phyloP scores from a whole-genome alignment of 2,329 filamentous ascomycete species.

The Taxawa tesnikishii region DNA sequence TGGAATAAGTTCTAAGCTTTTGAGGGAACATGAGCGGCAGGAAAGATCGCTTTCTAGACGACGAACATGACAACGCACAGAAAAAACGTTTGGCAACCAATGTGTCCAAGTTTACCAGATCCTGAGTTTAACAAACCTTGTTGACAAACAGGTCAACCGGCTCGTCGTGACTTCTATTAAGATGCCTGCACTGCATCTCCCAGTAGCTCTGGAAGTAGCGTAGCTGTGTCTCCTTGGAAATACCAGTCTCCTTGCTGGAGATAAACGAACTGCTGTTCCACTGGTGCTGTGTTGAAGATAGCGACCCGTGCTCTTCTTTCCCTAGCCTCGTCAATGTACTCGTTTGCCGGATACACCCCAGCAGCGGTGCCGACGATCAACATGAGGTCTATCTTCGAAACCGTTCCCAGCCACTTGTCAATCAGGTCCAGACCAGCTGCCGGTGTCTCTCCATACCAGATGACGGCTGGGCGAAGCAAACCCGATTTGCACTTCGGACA shows the following conservation, averaged over 20 bases:
- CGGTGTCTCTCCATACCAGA: constrained; percentile 1
- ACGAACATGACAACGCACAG: no score
- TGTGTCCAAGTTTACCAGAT: no score
- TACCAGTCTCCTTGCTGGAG: background rate
- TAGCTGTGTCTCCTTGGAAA: background rate
- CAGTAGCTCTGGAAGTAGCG: background rate
- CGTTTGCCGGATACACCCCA: background rate
- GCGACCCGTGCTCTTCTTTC: constrained; percentile 1
- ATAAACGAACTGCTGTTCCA: background rate
- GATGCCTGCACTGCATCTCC: no score
- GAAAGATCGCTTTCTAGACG: no score
- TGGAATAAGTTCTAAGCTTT: no score
- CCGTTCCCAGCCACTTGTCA: background rate
- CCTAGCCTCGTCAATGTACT: background rate
- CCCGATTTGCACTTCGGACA: constrained; percentile 1
- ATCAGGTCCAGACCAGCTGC: background rate
- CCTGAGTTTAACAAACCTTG: no score
- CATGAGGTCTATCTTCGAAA: background rate
- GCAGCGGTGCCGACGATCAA: constrained; percentile 2
- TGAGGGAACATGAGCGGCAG: no score
- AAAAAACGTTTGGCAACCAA: no score
- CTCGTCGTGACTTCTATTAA: no score
- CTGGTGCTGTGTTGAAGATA: constrained; percentile 1
- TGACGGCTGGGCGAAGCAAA: constrained; percentile 1
- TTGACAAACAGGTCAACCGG: no score